phyloP scores from a whole-genome alignment of 306 rosid genomes.

The Ammopiptanthus mongolicus region DNA sequence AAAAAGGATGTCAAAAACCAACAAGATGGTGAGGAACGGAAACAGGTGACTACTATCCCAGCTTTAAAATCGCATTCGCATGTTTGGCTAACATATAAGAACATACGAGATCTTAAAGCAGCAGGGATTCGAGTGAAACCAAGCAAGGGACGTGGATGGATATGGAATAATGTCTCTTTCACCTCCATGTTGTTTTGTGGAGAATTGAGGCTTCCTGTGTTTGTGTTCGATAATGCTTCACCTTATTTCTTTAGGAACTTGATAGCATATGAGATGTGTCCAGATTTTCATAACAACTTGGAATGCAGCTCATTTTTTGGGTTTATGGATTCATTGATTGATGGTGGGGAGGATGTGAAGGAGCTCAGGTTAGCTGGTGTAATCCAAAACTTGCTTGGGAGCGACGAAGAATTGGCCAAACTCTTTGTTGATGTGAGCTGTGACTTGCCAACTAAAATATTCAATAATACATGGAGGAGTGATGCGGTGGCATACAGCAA shows the following conservation, averaged over 20 bases:
- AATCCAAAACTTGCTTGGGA: no score
- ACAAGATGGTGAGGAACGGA: background rate
- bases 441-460: no score
- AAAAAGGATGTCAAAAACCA: background rate
- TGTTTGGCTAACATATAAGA: background rate
- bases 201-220: background rate
- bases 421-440: no score
- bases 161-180: background rate
- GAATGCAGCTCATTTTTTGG: background rate
- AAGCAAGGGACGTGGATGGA: background rate
- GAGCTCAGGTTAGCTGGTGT: no score
- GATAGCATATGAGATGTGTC: background rate
- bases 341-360: background rate
- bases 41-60: no score
- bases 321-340: background rate
- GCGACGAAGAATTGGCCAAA: no score
- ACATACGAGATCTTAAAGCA: background rate
- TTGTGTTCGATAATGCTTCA: background rate
- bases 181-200: background rate
- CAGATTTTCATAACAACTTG: background rate
- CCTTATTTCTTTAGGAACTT: no score
- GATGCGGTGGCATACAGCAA: no score
- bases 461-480: no score
- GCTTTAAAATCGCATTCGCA: background rate
- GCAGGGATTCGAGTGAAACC: background rate